A percentile compares a stretch with the other conserved stretches of the same genome.
These are phyloP conservation scores for Thuidium tamariscinum DNA, from an alignment of 225 moss, liverwort and hornwort species.

Conservation along the genomic window DNA sequence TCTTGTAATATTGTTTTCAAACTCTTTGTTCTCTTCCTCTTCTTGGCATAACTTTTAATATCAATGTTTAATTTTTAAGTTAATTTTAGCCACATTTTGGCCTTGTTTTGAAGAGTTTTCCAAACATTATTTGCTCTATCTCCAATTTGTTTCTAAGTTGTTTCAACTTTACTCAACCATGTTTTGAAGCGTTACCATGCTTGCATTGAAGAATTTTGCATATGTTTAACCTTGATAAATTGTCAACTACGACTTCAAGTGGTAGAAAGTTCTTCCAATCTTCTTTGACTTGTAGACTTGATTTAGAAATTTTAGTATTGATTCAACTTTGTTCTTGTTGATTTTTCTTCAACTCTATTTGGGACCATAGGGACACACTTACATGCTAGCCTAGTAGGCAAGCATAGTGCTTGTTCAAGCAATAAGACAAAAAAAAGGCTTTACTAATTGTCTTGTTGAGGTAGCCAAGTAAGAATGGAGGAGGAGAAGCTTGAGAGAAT, in stretches of 20 bases:
- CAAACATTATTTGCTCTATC: not conserved
- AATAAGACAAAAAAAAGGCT: too few relatives aligned
- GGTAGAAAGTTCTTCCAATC: not conserved
- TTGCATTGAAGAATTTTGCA: not conserved
- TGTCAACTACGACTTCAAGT: not conserved
- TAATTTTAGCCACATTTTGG: not conserved
- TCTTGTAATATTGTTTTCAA: not conserved
- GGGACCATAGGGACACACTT: too few relatives aligned
- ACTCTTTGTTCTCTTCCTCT: not conserved
- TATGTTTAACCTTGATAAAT: not conserved
- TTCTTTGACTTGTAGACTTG: not conserved
- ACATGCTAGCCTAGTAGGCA: too few relatives aligned
- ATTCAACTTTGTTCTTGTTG: not conserved
- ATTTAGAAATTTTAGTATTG: not conserved
- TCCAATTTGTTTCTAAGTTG: not conserved
- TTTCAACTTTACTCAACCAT: not conserved
- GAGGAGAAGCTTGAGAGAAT: too few relatives aligned
- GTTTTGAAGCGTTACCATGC: accelerated
- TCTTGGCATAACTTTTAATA: not conserved
- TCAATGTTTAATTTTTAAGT: not conserved
- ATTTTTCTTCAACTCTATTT: not conserved
- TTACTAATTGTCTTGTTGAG: too few relatives aligned
- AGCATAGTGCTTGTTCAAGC: too few relatives aligned
- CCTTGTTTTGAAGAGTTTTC: not conserved
- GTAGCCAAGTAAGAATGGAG: too few relatives aligned